Evolutionary conservation across 768 basidiomycete species (phyloP), one percentile per base, ranked within the genome.

Genomic region (Lactarius evosmus): DNA sequence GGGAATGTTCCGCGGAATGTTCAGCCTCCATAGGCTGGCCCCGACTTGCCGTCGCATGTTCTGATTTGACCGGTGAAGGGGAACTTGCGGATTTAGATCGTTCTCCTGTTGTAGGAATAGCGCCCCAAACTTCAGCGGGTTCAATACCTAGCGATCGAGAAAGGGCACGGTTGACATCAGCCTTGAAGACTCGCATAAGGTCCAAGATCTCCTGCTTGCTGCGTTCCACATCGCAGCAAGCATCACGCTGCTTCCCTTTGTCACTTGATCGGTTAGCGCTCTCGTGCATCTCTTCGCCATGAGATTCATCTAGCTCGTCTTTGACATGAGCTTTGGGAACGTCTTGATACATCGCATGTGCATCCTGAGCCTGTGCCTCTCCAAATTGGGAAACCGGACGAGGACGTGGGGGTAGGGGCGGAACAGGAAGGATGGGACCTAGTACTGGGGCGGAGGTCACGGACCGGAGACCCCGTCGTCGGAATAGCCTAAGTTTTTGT

Each of bases 111-210:
- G 54, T 17, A 50, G 58, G 17, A 5, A 36, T 30, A 27, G 14
- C 29, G 14, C 59, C 54, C 63, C 63, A 65, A 12, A 65, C 63
- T 29, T 61, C 32, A 9, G 62, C 51, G 22, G 57, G 67, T 2
- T 71, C 67, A 30, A 72, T 66, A 34, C 76, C 77, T 56, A 82
- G 76, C 0, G 75, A 74, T 59, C 67, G 71, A 25, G 69, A 69
- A 29, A 87, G 69, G 61, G 82, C 75, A 16, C 72, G 74, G 41
- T 84, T 78, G n/a, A 89, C 73, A 59, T 85, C 80, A 11, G 71
- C 66, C 69, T 85, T 80, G 70, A 88, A 87, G n/a, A 75, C 75
- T 53, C 73, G 67, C 41, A 89, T 66, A 34, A 86, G 71, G 1
- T 66, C 56, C 60, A 77, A 74, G 7, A 88, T 72, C 58, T 87